Evolutionary conservation across 495 filamentous ascomycete genomes (phyloP).

Genomic region (Penicillium ochrochloron): DNA sequence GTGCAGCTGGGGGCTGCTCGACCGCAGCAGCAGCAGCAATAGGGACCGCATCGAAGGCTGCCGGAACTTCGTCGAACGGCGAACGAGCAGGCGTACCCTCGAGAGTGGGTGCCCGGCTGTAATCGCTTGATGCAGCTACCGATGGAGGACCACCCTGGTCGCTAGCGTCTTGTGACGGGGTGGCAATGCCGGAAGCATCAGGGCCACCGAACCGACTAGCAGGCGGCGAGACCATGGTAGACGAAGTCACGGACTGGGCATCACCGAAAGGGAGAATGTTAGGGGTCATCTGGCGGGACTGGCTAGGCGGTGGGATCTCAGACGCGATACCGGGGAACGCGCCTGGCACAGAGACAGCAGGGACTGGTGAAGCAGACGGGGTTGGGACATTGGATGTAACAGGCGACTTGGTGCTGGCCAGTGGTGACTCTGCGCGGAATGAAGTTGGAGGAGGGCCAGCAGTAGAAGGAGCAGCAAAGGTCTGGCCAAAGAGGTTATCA

Average conservation of each 20-base stretch:
- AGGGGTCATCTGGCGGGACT: constrained; percentile 74
- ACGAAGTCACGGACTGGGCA: constrained; percentile 72
- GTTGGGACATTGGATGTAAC: constrained; percentile 54
- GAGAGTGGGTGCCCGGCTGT: constrained; percentile 28
- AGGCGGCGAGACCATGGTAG: constrained; percentile 80
- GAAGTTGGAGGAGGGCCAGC: constrained; percentile 61
- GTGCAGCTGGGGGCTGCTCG: constrained; percentile 23
- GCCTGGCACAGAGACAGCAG: constrained; percentile 45
- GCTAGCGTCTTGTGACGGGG: constrained; percentile 57
- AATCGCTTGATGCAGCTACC: constrained; percentile 30
- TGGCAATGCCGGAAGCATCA: constrained; percentile 60
- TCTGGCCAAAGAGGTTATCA: constrained; percentile 87
- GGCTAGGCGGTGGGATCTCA: constrained; percentile 64
- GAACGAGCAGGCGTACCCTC: constrained; percentile 33
- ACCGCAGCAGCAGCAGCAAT: constrained; percentile 8
- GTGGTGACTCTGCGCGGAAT: constrained; percentile 65
- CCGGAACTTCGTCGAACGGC: constrained; percentile 51
- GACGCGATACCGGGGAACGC: constrained; percentile 42
- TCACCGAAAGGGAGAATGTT: constrained; percentile 68
- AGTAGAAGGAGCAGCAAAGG: constrained; percentile 58
- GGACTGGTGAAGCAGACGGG: constrained; percentile 65
- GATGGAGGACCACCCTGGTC: constrained; percentile 26
- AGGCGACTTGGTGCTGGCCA: constrained; percentile 40
- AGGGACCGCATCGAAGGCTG: constrained; percentile 32
- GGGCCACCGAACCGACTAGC: constrained; percentile 66